These are phyloP conservation scores for Calonectria henricotiae DNA, from an alignment of 2,329 filamentous ascomycete species.

Conservation along the genomic window DNA sequence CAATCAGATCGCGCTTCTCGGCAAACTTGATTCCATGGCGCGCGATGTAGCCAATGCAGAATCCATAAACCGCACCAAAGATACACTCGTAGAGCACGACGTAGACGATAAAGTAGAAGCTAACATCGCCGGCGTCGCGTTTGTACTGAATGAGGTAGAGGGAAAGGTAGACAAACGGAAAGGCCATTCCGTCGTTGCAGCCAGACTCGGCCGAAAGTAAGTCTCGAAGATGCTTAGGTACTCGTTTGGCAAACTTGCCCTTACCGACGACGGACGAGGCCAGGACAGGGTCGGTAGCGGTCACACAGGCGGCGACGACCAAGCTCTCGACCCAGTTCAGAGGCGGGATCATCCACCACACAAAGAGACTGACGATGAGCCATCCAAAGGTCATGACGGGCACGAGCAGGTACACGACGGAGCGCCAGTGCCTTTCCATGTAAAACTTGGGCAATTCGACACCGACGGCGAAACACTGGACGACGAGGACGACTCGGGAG, in stretches of 20 bases:
- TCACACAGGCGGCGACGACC: constrained; percentile 91
- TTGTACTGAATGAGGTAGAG: constrained; percentile 91
- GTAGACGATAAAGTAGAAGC: constrained; percentile 89
- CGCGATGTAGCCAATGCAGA: constrained; percentile 89
- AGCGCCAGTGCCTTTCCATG: constrained; percentile 98
- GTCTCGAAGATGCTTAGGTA: constrained; percentile 97
- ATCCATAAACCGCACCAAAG: constrained; percentile 91
- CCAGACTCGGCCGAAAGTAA: constrained; percentile 96
- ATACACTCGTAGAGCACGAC: constrained; percentile 97
- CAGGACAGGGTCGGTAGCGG: constrained; percentile 95
- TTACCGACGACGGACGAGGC: constrained; percentile 99
- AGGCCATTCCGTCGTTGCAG: constrained; percentile 99
- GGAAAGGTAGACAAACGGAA: constrained; percentile 95
- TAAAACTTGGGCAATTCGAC: constrained; percentile 94
- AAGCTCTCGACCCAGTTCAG: constrained; percentile 93
- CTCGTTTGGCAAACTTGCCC: constrained; percentile 97
- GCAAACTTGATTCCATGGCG: constrained; percentile 92
- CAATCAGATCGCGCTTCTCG: constrained; percentile 88
- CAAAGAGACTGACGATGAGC: constrained; percentile 92
- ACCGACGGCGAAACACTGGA: constrained; percentile 93
- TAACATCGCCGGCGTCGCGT: constrained; percentile 77
- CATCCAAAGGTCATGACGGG: constrained; percentile 99
- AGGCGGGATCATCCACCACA: constrained; percentile 89
- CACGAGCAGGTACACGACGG: constrained; percentile 88
- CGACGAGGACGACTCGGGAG: constrained; percentile 89